Evolutionary conservation across 352 stramenopile species (phyloP), one percentile per base, ranked within the genome.

Genomic region (Elongisporangium anandrum): DNA sequence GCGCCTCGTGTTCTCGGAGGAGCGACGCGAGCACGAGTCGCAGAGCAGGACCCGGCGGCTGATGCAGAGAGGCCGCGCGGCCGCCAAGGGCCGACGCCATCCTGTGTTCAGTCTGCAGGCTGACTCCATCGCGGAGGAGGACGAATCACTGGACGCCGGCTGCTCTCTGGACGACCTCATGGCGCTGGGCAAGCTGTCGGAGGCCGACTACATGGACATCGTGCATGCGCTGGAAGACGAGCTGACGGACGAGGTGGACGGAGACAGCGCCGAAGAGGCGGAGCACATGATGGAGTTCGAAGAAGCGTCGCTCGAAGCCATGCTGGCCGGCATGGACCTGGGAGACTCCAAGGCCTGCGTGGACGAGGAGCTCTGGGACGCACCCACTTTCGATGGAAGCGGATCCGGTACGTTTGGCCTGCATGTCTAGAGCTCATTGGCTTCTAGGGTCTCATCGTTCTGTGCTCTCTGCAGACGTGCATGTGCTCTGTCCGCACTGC

Each of bases 181-280:
- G 63, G 64, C 73, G 0, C 50, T 63, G 22, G 85, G 85, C 4
- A 72, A 78, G 48, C 67, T 94, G 13, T 75, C 72, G 15, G 74
- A 94, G 20, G 65, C 74, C 49, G 85, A 94, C 54, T 94, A 92
- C 45, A 50, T 92, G 51, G 81, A 92, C 8, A 85, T 94, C 22
- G 63, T 91, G 17, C 80, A 88, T 57, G 65, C 80, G 56, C 66
- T 94, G 50, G 85, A 94, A 59, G 79, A 89, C 38, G 81, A 77
- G 50, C 67, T 94, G 41, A 66, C 59, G 2, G 61, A 82, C 20
- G 81, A 91, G 24, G 69, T 73, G 52, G 57, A 77, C 13, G 70
- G 72, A 4, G 68, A 81, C 19, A 22, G 45, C 21, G 48, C 20
- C 21, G 64, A 74, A 38, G 54, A 72, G 23, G 76, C 69, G 1